Conservation (phyloP, 208 protist genomes). For the Angomonas desouzai region DNA sequence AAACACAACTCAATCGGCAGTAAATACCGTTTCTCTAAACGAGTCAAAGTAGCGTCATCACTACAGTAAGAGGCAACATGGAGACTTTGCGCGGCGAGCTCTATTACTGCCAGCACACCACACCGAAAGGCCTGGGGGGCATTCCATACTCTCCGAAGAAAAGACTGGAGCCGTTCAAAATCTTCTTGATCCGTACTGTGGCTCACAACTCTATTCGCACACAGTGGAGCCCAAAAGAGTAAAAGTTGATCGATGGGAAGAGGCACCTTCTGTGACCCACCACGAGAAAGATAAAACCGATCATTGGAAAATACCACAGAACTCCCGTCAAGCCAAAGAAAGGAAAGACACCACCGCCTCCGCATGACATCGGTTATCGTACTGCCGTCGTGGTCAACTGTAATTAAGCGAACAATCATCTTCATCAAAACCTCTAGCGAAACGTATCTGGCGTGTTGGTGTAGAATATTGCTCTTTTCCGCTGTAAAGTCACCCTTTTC, state of each 20-base stretch:
- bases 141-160: background rate
- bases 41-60: no score
- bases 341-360: background rate
- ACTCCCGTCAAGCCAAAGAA: background rate
- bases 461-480: background rate
- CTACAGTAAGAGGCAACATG: background rate
- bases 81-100: background rate
- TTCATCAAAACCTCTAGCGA: background rate
- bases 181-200: background rate
- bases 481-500: background rate
- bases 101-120: background rate
- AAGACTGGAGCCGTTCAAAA: background rate
- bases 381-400: background rate
- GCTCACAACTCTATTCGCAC: background rate
- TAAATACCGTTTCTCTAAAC: no score
- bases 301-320: background rate
- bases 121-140: background rate
- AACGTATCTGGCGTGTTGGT: no score
- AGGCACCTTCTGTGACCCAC: background rate
- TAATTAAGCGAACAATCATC: background rate
- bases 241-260: background rate
- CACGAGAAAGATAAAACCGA: background rate
- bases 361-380: background rate
- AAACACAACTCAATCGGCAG: background rate
- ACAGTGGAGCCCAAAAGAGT: background rate